Conservation (phyloP, 371 early-diverging fungal genomes). For the Apophysomyces trapeziformis region DNA sequence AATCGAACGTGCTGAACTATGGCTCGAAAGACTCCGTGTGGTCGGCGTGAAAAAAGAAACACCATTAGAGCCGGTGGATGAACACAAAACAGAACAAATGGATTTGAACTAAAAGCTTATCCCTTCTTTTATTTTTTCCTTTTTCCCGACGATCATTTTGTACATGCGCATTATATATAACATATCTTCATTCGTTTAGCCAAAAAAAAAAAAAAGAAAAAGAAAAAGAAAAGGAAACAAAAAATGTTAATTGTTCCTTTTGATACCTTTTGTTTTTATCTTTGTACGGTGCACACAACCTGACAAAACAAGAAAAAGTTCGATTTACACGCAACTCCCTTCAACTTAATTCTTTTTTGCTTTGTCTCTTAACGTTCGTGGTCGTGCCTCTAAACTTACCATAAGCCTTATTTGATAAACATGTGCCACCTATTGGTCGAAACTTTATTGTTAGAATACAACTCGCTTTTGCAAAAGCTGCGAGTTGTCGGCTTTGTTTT, state of each 20-base stretch:
- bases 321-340: neutral
- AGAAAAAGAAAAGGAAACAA: neutral
- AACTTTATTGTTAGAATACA: too few relatives aligned
- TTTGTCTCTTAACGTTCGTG: neutral
- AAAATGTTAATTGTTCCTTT: neutral
- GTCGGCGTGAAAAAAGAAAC: slow-evolving; percentile 41
- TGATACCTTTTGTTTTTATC: neutral
- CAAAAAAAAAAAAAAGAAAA: neutral
- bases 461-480: neutral
- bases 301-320: neutral
- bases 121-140: neutral
- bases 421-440: too few relatives aligned
- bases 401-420: neutral
- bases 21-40: slow-evolving; percentile 64
- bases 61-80: neutral
- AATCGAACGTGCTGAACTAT: slow-evolving; percentile 80
- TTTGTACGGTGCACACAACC: neutral
- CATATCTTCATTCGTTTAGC: slow-evolving; percentile 12
- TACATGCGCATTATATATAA: slow-evolving; percentile 2
- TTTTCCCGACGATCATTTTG: slow-evolving; percentile 6
- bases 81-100: slow-evolving; percentile 7
- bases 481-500: neutral
- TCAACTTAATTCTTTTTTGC: too few relatives aligned
- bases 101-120: neutral
- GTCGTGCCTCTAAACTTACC: neutral